A percentile compares a stretch with the other conserved stretches of the same genome.
Conservation (phyloP, 2,329 filamentous ascomycete species). For the Xylariaceae sp. region DNA sequence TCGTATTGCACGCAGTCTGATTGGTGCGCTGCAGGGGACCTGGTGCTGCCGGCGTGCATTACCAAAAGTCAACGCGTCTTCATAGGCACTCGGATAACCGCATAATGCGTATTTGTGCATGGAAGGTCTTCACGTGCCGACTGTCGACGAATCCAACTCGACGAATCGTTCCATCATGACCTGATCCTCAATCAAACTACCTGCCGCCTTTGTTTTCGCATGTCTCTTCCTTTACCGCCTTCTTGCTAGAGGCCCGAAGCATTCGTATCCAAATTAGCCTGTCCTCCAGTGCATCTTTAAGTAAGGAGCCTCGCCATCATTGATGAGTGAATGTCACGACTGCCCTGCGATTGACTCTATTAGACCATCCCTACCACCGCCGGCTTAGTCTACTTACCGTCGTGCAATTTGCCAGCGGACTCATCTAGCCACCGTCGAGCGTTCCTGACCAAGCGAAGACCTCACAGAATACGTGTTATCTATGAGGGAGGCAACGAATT, state of each 20-base stretch:
- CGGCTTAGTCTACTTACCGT: not conserved
- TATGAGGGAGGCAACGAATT: conserved; percentile 17
- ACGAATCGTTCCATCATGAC: conserved; percentile 33
- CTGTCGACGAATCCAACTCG: no score
- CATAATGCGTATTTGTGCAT: no score
- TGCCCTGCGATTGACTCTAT: not conserved
- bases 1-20: conserved; percentile 14
- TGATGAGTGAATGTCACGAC: not conserved
- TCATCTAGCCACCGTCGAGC: not conserved
- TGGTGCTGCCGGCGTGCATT: no score
- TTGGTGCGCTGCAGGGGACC: conserved; percentile 1
- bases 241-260: not conserved
- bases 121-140: no score
- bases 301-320: no score
- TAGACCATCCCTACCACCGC: not conserved
- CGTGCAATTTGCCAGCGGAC: not conserved
- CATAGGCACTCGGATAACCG: no score
- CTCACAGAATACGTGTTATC: conserved; percentile 2
- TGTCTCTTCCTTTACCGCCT: conserved; percentile 7
- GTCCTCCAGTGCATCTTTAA: not conserved
- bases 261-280: not conserved
- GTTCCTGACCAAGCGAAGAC: not conserved
- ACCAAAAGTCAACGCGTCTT: no score
- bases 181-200: conserved; percentile 21
- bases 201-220: not conserved